A percentile compares a stretch with the other conserved stretches of the same genome.
Evolutionary conservation across 306 rosid genomes (phyloP).

Genomic region (Calophaca sinica): DNA sequence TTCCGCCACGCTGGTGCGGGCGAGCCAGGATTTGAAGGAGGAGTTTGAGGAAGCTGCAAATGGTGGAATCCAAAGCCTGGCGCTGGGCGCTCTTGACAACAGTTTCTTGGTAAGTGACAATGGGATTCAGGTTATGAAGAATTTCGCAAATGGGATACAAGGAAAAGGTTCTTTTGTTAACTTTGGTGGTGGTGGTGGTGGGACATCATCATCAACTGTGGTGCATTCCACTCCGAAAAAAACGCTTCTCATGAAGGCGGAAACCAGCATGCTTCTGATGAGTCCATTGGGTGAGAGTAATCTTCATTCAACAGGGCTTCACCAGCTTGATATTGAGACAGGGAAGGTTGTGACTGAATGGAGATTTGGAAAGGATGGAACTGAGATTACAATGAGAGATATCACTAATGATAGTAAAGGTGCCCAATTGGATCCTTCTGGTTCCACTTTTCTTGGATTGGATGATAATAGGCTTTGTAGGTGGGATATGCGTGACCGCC

Average conservation of each 20-base stretch:
- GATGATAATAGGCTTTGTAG: slow-evolving; percentile 97
- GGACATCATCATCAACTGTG: slow-evolving; percentile 39
- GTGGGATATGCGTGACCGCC: slow-evolving; percentile 98
- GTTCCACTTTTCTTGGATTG: slow-evolving; percentile 90
- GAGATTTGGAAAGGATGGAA: slow-evolving; percentile 91
- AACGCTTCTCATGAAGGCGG: slow-evolving; percentile 92
- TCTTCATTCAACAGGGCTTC: slow-evolving; percentile 82
- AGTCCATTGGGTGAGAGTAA: slow-evolving; percentile 79
- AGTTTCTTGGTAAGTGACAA: slow-evolving; percentile 87
- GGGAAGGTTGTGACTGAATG: slow-evolving; percentile 94
- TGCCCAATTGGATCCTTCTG: slow-evolving; percentile 93
- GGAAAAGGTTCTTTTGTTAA: slow-evolving; percentile 93
- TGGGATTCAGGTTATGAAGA: slow-evolving; percentile 95
- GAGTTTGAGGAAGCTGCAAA: slow-evolving; percentile 93
- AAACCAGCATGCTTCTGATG: slow-evolving; percentile 97
- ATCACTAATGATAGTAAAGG: slow-evolving; percentile 90
- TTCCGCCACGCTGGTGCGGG: slow-evolving; percentile 61
- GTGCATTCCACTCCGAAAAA: slow-evolving; percentile 74
- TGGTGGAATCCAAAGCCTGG: slow-evolving; percentile 90
- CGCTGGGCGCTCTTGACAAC: slow-evolving; percentile 93
- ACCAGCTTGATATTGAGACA: slow-evolving; percentile 92
- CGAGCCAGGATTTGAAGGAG: slow-evolving; percentile 71
- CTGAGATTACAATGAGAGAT: slow-evolving; percentile 94
- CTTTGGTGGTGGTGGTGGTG: slow-evolving; percentile 63
- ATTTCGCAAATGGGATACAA: slow-evolving; percentile 82